Evolutionary conservation across 164 flowering plant genomes (phyloP).

Genomic region (Vitis riparia): DNA sequence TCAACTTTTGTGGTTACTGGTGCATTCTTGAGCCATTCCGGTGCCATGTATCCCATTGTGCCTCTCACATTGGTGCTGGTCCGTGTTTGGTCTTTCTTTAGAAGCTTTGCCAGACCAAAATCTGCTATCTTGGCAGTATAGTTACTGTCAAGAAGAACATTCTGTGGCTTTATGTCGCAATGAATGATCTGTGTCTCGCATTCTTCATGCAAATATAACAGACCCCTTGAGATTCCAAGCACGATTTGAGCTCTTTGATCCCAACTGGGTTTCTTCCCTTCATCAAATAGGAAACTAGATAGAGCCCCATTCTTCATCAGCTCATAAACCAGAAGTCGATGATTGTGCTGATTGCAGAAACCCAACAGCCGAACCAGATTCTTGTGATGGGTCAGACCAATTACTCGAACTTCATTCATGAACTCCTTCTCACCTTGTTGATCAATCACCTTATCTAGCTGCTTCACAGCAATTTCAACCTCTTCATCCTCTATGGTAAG

Average conservation of each 20-base stretch:
- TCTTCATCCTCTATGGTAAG: slow-evolving; percentile 5
- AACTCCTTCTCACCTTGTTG: slow-evolving; percentile 27
- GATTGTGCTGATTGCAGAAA: slow-evolving; percentile 15
- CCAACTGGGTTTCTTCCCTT: slow-evolving; percentile 25
- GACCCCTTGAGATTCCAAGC: slow-evolving; percentile 22
- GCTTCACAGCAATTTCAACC: slow-evolving; percentile 30
- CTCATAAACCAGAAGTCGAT: slow-evolving; percentile 24
- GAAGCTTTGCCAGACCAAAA: slow-evolving; percentile 32
- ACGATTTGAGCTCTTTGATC: slow-evolving; percentile 21
- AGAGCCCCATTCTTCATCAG: slow-evolving; percentile 22
- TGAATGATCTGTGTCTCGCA: slow-evolving; percentile 26
- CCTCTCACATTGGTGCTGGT: slow-evolving; percentile 25
- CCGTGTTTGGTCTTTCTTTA: slow-evolving; percentile 23
- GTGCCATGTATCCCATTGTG: slow-evolving; percentile 34
- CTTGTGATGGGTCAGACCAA: slow-evolving; percentile 31
- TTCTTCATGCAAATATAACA: slow-evolving; percentile 24
- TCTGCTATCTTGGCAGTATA: slow-evolving; percentile 30
- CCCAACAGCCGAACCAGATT: slow-evolving; percentile 26
- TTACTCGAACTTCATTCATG: slow-evolving; percentile 28
- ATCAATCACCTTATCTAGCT: slow-evolving; percentile 24
- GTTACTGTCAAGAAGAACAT: slow-evolving; percentile 19
- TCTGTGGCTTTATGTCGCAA: slow-evolving; percentile 30
- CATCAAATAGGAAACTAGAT: slow-evolving; percentile 19
- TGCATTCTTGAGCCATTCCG: slow-evolving; percentile 32
- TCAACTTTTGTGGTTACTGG: slow-evolving; percentile 28